Conservation (phyloP, 2,329 filamentous ascomycete species). For the Coleophoma cylindrospora region DNA sequence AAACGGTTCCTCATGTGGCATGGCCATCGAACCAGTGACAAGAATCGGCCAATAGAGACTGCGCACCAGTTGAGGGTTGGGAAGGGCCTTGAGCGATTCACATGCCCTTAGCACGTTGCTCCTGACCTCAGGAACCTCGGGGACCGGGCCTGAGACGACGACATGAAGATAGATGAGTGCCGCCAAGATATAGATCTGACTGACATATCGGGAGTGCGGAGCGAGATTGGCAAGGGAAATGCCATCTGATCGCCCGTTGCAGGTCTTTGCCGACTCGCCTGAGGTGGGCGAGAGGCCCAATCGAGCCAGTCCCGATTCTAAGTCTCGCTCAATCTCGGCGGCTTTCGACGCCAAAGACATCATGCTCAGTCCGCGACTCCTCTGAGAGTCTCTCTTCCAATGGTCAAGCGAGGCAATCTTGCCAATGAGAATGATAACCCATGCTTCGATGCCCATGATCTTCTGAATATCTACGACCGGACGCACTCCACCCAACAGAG, state of each 20-base stretch:
- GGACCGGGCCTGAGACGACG: not conserved
- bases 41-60: not conserved
- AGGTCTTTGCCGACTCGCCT: not conserved
- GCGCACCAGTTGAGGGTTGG: not conserved
- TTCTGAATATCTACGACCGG: not conserved
- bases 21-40: not conserved
- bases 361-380: not conserved
- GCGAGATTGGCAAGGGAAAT: not conserved
- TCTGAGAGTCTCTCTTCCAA: not conserved
- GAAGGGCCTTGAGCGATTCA: not conserved
- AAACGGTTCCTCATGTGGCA: not conserved
- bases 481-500: not conserved
- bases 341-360: not conserved
- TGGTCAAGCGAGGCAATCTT: not conserved
- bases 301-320: not conserved
- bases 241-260: not conserved
- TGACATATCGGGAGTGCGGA: not conserved
- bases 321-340: not conserved
- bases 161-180: conserved; percentile 1
- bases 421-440: not conserved
- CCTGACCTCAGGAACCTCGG: not conserved
- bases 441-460: not conserved
- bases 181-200: not conserved
- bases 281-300: not conserved
- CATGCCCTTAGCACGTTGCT: not conserved